Conservation (phyloP, 352 stramenopile genomes). For the Pythium guiyangense region DNA sequence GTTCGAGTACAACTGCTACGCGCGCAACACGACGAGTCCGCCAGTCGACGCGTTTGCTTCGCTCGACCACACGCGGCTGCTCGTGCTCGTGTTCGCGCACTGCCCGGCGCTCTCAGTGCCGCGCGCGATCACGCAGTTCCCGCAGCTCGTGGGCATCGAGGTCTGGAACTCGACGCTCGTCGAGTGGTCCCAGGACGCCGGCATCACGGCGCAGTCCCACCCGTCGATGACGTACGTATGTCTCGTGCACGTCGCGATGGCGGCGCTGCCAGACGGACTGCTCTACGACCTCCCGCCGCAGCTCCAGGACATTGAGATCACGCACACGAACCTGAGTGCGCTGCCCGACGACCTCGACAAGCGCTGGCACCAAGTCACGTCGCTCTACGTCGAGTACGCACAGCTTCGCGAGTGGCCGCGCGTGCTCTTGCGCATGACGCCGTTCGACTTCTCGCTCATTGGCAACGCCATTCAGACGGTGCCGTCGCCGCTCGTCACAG, state of each 20-base stretch:
- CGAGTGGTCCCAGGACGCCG: conserved; percentile 10
- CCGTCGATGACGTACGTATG: conserved; percentile 15
- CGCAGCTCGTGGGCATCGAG: conserved; percentile 18
- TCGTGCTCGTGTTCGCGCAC: conserved; percentile 17
- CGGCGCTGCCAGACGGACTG: conserved; percentile 6
- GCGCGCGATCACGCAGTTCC: conserved; percentile 11
- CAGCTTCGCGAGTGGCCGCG: conserved; percentile 8
- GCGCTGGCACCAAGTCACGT: conserved; percentile 7
- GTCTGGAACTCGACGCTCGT: conserved; percentile 21
- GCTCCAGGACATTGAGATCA: conserved; percentile 21
- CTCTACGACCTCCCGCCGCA: conserved; percentile 10
- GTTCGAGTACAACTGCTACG: conserved; percentile 14
- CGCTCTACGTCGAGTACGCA: conserved; percentile 21
- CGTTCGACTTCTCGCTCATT: conserved; percentile 17
- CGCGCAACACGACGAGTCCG: neutral
- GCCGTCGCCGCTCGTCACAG: neutral
- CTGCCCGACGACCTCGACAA: conserved; percentile 17
- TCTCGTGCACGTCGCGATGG: conserved; percentile 17
- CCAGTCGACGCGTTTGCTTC: neutral
- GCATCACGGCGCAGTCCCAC: conserved; percentile 6
- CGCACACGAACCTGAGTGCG: conserved; percentile 13
- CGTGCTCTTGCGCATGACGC: conserved; percentile 7
- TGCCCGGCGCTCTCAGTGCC: conserved; percentile 17
- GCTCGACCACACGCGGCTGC: conserved; percentile 14
- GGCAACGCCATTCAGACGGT: conserved; percentile 13